Evolutionary conservation across 768 basidiomycete genomes (phyloP).

Genomic region (Thelephora ganbajun): DNA sequence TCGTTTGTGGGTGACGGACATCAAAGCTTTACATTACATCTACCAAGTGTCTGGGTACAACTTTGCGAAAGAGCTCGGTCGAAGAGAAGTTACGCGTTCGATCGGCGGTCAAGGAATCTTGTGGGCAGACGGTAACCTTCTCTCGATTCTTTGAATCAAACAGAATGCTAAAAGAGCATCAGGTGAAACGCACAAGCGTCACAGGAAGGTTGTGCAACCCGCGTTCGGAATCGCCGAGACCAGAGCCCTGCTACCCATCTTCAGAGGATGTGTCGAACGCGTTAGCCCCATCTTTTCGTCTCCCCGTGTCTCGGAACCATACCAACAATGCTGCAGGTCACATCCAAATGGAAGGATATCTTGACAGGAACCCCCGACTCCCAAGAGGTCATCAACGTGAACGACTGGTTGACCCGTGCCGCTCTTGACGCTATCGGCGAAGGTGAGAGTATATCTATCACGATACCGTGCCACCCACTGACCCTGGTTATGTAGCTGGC

Average conservation of each 20-base stretch:
- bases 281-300: constrained; percentile 4
- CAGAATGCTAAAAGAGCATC: not conserved
- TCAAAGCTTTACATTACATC: constrained; percentile 42
- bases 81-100: constrained; percentile 34
- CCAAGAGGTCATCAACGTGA: constrained; percentile 30
- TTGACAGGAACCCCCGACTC: constrained; percentile 28
- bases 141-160: not conserved
- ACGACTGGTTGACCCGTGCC: constrained; percentile 26
- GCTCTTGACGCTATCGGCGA: constrained; percentile 27
- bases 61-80: constrained; percentile 36
- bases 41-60: constrained; percentile 43
- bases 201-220: constrained; percentile 22
- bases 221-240: constrained; percentile 29
- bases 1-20: constrained; percentile 39
- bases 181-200: constrained; percentile 16
- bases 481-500: constrained; percentile 8
- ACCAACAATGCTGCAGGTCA: constrained; percentile 20
- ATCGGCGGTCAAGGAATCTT: constrained; percentile 38
- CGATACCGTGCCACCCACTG: not conserved
- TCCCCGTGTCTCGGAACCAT: not conserved
- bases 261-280: constrained; percentile 10
- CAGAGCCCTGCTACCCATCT: constrained; percentile 12
- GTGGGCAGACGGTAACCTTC: constrained; percentile 36
- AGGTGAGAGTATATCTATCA: constrained; percentile 11
- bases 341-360: constrained; percentile 36